A percentile compares a stretch with the other conserved stretches of the same genome.
Evolutionary conservation across 371 early-diverging fungal genomes (phyloP).

Genomic region (Apophysomyces elegans): DNA sequence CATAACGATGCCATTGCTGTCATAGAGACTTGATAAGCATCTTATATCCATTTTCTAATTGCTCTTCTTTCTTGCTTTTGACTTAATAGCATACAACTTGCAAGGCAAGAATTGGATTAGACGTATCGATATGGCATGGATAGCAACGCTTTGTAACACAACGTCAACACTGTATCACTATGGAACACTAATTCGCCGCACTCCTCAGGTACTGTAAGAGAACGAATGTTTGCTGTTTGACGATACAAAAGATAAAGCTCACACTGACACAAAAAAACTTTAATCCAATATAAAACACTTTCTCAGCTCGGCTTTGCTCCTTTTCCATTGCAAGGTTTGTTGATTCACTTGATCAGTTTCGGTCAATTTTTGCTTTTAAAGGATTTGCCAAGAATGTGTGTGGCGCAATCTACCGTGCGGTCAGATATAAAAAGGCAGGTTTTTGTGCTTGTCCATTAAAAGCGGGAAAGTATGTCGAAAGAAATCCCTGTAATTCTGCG

Average conservation of each 20-base stretch:
- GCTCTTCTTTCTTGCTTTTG: too few species aligned
- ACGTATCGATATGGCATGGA: background rate
- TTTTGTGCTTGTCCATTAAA: background rate
- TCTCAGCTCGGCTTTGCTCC: background rate
- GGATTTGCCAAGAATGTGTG: background rate
- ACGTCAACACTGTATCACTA: background rate
- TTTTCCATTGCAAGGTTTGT: background rate
- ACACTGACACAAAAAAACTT: too few species aligned
- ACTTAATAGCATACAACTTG: too few species aligned
- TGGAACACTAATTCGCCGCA: background rate
- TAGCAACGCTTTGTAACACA: background rate
- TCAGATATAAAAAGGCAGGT: slow-evolving; percentile 1
- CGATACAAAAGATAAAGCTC: too few species aligned
- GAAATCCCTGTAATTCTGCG: slow-evolving; percentile 1
- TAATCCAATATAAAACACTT: too few species aligned
- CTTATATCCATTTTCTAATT: too few species aligned
- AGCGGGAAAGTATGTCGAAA: background rate
- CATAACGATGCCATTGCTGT: too few species aligned
- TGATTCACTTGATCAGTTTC: background rate
- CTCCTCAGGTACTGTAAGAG: too few species aligned
- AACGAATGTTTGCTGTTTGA: too few species aligned
- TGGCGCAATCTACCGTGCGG: background rate
- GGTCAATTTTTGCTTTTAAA: background rate
- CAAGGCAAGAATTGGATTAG: too few species aligned
- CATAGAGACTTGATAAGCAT: too few species aligned